phyloP scores from a whole-genome alignment of 2,329 filamentous ascomycete species.

The Colletotrichum chrysophilum region DNA sequence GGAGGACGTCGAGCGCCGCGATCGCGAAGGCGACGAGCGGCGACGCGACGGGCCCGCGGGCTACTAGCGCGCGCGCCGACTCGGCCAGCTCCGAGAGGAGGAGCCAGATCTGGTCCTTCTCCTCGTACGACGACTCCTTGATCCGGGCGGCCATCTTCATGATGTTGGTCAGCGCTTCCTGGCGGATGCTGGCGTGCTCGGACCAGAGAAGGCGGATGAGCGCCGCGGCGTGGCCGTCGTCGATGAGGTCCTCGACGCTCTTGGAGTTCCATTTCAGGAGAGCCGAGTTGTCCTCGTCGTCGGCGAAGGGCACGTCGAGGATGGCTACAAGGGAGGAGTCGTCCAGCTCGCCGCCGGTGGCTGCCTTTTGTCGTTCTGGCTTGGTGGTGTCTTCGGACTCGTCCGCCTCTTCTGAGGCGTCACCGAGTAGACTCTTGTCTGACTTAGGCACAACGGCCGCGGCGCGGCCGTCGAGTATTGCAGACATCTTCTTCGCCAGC shows the following conservation, averaged over 20 bases:
- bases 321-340: conserved; percentile 54
- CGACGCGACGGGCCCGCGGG: conserved; percentile 68
- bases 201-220: conserved; percentile 81
- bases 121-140: conserved; percentile 73
- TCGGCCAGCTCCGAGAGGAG: conserved; percentile 82
- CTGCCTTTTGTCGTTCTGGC: background rate
- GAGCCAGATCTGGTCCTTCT: conserved; percentile 80
- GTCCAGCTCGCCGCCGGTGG: conserved; percentile 27
- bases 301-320: conserved; percentile 53
- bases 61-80: conserved; percentile 64
- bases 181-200: conserved; percentile 74
- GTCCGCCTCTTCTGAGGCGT: background rate
- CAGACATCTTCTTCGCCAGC: conserved; percentile 34
- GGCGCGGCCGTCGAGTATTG: background rate
- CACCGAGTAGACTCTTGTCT: background rate
- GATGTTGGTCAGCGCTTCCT: conserved; percentile 76
- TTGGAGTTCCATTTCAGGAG: conserved; percentile 75
- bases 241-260: conserved; percentile 77
- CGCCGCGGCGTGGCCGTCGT: conserved; percentile 74
- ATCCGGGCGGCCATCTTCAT: conserved; percentile 68
- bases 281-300: conserved; percentile 55
- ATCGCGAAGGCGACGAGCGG: conserved; percentile 78
- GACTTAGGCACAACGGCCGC: background rate
- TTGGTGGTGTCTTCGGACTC: background rate
- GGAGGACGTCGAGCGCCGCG: conserved; percentile 72